phyloP scores from a whole-genome alignment of 2,329 filamentous ascomycete genomes.

The Alternaria brassicae region DNA sequence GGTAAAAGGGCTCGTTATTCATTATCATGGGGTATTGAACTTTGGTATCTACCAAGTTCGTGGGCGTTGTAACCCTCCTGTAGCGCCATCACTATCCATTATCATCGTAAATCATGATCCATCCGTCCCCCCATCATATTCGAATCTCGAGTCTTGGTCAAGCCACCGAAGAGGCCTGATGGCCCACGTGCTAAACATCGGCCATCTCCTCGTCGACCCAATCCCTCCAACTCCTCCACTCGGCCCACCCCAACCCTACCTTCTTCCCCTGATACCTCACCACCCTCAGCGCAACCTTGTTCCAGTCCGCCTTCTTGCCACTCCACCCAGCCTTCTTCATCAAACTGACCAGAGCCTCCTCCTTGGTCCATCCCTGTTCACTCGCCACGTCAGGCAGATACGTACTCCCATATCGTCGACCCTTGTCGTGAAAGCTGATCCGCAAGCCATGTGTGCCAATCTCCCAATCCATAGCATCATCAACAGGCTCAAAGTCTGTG shows the following conservation, averaged over 20 bases:
- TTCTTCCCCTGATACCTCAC: constrained; percentile 88
- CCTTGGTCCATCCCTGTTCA: constrained; percentile 95
- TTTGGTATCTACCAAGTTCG: neutral
- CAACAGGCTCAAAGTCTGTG: constrained; percentile 80
- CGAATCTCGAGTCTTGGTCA: neutral
- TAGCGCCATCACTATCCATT: neutral
- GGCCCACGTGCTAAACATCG: constrained; percentile 3
- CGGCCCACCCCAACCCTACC: constrained; percentile 70
- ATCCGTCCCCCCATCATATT: neutral
- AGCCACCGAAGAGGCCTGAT: too few species aligned
- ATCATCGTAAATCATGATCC: constrained; percentile 1
- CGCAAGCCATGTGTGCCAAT: constrained; percentile 86
- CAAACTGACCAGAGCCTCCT: constrained; percentile 86
- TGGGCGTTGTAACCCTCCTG: neutral
- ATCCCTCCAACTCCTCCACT: constrained; percentile 81
- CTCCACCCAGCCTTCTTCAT: constrained; percentile 96
- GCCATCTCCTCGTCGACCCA: constrained; percentile 64
- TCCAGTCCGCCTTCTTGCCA: constrained; percentile 72
- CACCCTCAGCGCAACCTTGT: constrained; percentile 77
- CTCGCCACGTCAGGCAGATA: constrained; percentile 90
- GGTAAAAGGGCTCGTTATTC: neutral
- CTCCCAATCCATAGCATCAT: constrained; percentile 80
- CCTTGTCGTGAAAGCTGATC: constrained; percentile 80
- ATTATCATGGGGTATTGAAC: neutral
- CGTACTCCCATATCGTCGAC: constrained; percentile 79